Base-by-base conservation (phyloP, 169 alveolate genomes). In the Blepharisma undulans region DNA sequence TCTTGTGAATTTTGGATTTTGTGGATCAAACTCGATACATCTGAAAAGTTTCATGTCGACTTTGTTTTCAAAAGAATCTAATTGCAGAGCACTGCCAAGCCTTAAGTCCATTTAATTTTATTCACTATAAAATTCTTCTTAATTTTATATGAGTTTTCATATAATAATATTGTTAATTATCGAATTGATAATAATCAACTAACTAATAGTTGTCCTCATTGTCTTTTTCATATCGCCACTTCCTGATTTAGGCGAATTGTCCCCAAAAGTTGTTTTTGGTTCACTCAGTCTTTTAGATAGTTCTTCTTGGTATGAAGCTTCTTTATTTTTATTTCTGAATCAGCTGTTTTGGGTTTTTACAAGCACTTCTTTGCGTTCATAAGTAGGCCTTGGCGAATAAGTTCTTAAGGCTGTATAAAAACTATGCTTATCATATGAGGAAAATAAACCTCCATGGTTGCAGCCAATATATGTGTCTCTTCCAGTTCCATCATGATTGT, bases 401-500 rank as follows among this genome's bases (percentile, higher is more conserved):
- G 84, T 88, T 48, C 88, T 76, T 34, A 72, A 72, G 7, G 92
- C 27, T 19, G 66, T 72, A 33, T 34, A 74, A 25, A 84, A 84
- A 7, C 82, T 91, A 34, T 91, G 60, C 34, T 82, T 92, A 12
- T 78, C 60, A 36, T 25, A 25, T 25, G 34, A 29, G 5, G 78
- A 72, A 60, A 84, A 84, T 27, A 89, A 60, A 12, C 92, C 92
- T 33, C 92, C 92, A 66, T 89, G 66, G 34, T 89, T 89, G 34
- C 29, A 87, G 30, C 48, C 29, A 30, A 89, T 89, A 78, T 89
- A 89, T 19, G 72, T 21, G 32, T 89, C 92, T 34, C 92, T 89
- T 77, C 92, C 92, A 32, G 72, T 89, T 14, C 92, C 92, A 77
- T 79, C 80, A 29, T 36, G 76, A 48, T 7, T 18, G 71, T 89